Evolutionary conservation across 2,329 filamentous ascomycete genomes (phyloP).

Genomic region (Pseudofabraea citricarpa): DNA sequence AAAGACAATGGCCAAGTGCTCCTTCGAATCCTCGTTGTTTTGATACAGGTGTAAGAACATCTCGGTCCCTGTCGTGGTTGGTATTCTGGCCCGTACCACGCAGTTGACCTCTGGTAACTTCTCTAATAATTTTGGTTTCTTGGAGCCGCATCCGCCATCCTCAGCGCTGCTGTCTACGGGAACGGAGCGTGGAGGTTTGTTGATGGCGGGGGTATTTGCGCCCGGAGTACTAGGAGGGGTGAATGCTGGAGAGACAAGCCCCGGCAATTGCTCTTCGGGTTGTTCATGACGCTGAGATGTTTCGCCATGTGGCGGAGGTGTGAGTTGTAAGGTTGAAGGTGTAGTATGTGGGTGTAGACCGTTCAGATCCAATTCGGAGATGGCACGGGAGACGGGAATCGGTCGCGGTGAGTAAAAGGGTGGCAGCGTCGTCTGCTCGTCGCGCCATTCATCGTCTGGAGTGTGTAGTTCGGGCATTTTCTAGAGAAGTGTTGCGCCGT

Average conservation of each 20-base stretch:
- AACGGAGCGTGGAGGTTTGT: slow-evolving; percentile 28
- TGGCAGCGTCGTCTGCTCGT: slow-evolving; percentile 14
- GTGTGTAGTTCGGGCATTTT: background rate
- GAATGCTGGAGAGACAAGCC: slow-evolving; percentile 79
- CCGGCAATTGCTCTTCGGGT: slow-evolving; percentile 19
- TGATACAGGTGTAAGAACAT: slow-evolving; percentile 97
- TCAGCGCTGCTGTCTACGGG: slow-evolving; percentile 54
- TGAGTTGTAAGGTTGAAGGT: slow-evolving; percentile 7
- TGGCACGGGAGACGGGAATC: slow-evolving; percentile 27
- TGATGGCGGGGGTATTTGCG: slow-evolving; percentile 43
- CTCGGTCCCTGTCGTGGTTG: slow-evolving; percentile 84
- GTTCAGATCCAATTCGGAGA: slow-evolving; percentile 29
- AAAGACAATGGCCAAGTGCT: slow-evolving; percentile 96
- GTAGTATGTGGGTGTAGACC: slow-evolving; percentile 6
- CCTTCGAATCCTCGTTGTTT: slow-evolving; percentile 90
- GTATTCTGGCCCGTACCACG: slow-evolving; percentile 89
- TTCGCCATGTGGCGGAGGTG: slow-evolving; percentile 9
- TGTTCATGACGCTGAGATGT: slow-evolving; percentile 8
- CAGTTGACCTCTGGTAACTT: slow-evolving; percentile 83
- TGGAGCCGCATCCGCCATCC: slow-evolving; percentile 53
- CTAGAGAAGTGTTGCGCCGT: too few species aligned
- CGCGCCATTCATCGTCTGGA: slow-evolving; percentile 1
- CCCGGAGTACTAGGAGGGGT: slow-evolving; percentile 66
- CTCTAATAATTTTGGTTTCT: slow-evolving; percentile 67
- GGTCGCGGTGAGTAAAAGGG: slow-evolving; percentile 30